Evolutionary conservation across 345 rosid species (phyloP), one percentile per base, ranked within the genome.

Genomic region (Euphorbia pulcherrima): DNA sequence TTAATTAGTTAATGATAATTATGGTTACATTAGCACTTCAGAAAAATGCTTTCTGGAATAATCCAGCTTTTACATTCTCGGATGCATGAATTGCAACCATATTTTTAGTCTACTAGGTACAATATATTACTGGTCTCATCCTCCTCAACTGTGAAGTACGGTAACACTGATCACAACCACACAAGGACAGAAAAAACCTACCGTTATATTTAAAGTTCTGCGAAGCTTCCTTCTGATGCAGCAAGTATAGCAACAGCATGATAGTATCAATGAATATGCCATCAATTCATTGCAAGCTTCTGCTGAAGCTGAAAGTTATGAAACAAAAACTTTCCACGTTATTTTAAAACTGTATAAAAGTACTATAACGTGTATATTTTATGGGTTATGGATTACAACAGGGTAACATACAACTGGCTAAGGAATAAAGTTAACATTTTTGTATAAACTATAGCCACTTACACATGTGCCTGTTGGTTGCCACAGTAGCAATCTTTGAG

Each of bases 161-260:
- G 26, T 2, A 51, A 62, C 53, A 37, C 6, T 8, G 2, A 40
- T 61, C 26, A 62, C 60, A 55, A 48, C 29, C 23, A 60, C 74
- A 55, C 55, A 58, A 60, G 35, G 17, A 50, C 26, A 67, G 60
- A 24, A 50, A 70, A 66, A 57, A 74, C 59, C 59, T 91, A 94
- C 99, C 89, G 82, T 75, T 65, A 94, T 94, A 74, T 89, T 91
- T 63, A 91, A 76, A 28, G 68, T 84, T 79, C 80, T 85, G 69
- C 99, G 92, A 60, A 94, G 97, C 82, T 89, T 91, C 88, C 93
- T 83, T 81, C 99, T 83, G 16, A 91, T 71, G 4, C 99, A 94
- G 75, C 99, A 94, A 52, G 99, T 94, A 65, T 94, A 94, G 82
- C 99, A 94, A 79, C 99, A 94, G 77, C 99, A 94, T 29, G 99